phyloP scores from a whole-genome alignment of 2,329 filamentous ascomycete species.

The Diaporthe amygdali region DNA sequence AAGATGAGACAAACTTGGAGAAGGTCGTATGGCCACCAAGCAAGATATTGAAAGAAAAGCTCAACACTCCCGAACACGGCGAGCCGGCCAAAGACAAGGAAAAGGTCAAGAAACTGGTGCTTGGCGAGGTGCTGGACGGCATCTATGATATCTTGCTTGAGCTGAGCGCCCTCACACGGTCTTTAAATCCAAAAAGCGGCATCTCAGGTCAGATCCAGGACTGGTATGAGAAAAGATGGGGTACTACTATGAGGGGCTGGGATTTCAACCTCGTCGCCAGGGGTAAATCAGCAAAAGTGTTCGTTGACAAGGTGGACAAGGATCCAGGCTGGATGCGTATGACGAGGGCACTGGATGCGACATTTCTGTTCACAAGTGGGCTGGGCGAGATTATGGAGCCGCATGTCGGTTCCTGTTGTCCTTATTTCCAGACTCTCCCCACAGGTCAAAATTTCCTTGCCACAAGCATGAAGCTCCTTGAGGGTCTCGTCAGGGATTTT shows the following conservation, averaged over 20 bases:
- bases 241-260: background rate
- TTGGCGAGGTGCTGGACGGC: background rate
- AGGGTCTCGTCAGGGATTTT: background rate
- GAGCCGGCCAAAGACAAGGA: background rate
- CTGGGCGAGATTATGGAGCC: background rate
- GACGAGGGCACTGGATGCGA: accelerated
- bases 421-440: background rate
- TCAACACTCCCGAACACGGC: background rate
- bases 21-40: background rate
- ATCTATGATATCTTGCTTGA: background rate
- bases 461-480: background rate
- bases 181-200: background rate
- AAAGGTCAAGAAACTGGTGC: background rate
- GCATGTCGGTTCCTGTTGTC: background rate
- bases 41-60: background rate
- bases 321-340: background rate
- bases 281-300: background rate
- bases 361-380: background rate
- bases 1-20: background rate
- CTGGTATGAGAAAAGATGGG: background rate
- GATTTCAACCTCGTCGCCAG: background rate
- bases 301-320: background rate
- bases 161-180: accelerated
- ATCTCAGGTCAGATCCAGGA: background rate
- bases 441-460: background rate